Evolutionary conservation across 2,329 filamentous ascomycete genomes (phyloP).

Genomic region (Cercospora sesami): DNA sequence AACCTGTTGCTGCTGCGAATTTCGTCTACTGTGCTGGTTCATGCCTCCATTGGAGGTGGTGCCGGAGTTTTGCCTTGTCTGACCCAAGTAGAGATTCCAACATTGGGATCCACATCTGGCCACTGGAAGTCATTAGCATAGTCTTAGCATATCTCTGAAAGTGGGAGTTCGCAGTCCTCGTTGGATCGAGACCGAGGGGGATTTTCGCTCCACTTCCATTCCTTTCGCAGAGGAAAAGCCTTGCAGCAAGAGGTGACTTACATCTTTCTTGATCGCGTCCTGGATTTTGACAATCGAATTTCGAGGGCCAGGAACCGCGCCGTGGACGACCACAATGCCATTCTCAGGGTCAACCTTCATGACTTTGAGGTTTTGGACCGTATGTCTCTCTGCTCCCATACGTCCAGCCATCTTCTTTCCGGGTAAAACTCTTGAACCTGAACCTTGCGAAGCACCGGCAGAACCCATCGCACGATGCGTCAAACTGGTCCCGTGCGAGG

Average conservation of each 20-base stretch:
- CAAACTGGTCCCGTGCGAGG: constrained; percentile 92
- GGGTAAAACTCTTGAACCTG: constrained; percentile 86
- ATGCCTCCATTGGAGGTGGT: constrained; percentile 14
- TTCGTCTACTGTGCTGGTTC: not conserved
- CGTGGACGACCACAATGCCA: constrained; percentile 85
- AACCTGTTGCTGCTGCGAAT: not conserved
- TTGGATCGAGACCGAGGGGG: not conserved
- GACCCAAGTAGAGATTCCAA: constrained; percentile 23
- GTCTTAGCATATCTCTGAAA: not conserved
- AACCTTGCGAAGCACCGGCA: constrained; percentile 82
- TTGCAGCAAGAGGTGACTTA: not conserved
- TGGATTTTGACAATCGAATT: constrained; percentile 80
- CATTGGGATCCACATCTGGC: constrained; percentile 52
- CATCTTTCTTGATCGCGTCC: constrained; percentile 80
- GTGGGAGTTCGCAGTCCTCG: not conserved
- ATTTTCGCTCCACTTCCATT: no score
- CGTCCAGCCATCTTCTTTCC: constrained; percentile 98
- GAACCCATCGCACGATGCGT: constrained; percentile 92
- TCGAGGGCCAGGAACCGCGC: constrained; percentile 84
- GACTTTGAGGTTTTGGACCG: constrained; percentile 86
- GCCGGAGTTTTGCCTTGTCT: constrained; percentile 14
- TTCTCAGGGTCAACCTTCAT: constrained; percentile 83
- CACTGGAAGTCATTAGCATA: constrained; percentile 47
- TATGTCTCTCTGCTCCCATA: constrained; percentile 88
- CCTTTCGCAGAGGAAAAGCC: not conserved